Percentiles rank a stretch among this genome's conserved stretches.
Evolutionary conservation across 192 early-diverging fungal species (phyloP).

Genomic region (Allomyces javanicus): DNA sequence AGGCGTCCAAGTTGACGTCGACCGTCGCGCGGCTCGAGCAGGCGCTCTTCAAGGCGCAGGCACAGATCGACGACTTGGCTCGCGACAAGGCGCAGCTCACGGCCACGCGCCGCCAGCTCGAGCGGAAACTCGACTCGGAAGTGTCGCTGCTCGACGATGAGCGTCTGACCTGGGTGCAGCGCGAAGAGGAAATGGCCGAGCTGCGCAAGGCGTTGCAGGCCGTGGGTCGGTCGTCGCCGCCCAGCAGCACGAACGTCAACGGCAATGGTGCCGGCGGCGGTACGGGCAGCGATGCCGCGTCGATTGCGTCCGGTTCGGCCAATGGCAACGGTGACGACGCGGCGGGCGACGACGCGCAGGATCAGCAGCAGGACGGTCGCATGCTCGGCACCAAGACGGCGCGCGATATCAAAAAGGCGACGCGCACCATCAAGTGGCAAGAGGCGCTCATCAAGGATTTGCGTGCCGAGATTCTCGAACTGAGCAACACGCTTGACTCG

Average conservation of each 20-base stretch:
- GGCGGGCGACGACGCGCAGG: neutral
- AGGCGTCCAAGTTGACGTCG: neutral
- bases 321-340: neutral
- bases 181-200: neutral
- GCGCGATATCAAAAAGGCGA: too few species aligned
- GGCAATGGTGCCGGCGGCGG: too few species aligned
- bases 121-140: neutral
- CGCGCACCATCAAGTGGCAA: neutral
- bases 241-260: too few species aligned
- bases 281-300: too few species aligned
- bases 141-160: neutral
- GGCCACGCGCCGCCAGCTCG: too few species aligned
- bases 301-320: too few species aligned
- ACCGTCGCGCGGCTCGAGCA: neutral
- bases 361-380: neutral
- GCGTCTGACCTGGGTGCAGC: neutral
- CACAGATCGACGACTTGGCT: neutral
- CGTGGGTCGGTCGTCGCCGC: neutral
- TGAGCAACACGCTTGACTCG: neutral
- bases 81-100: too few species aligned
- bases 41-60: neutral
- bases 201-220: neutral
- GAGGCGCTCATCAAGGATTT: neutral
- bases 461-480: neutral
- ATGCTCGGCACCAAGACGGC: too few species aligned